Evolutionary conservation across 208 protist genomes (phyloP), one percentile per base, ranked within the genome.

Genomic region (Acanthamoeba sp.): DNA sequence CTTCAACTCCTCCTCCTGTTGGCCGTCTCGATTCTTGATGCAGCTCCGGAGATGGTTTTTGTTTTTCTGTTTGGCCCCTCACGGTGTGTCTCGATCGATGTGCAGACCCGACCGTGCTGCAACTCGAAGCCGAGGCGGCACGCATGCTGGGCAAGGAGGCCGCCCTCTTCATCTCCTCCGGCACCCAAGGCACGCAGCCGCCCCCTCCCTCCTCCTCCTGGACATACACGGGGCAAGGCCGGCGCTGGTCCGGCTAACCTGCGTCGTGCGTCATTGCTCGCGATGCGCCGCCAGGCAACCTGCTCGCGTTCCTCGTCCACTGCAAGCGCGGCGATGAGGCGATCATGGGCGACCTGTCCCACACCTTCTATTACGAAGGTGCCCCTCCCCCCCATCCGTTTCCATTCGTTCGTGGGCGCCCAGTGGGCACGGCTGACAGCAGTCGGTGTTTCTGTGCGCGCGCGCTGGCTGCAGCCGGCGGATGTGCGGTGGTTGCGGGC

Each of bases 71-170:
- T 62, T 62, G 55, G 55, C 34, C 12, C 18, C 34, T 80, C 12
- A 22, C 4, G 20, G 69, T 34, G 5, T 27, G 62, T 27, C 20
- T 36, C 29, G 5, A 6, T 22, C 22, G 69, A 5, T 80, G 62
- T 69, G 62, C 66, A 85, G 76, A 97, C 66, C 95, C 96, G 2
- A 94, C 95, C 16, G 91, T 96, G 27, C 24, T 87, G 27, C 32
- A 78, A 36, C 94, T 97, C 14, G 87, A 97, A 66, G 52, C n/a
- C 57, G 32, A 42, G 27, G 87, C 59, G 1, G 90, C 92, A 5
- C 38, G 93, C 12, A 20, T 97, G 40, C 22, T 73, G 20, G 96
- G 96, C 64, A 97, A 96, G 94, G 96, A 97, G 91, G 91, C 94
- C 18, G 96, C 52, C 22, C 92, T 97, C 32, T 97, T 96, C 82